Evolutionary conservation across 106 monocot genomes (phyloP), one percentile per base, ranked within the genome.

Genomic region (Apostasia shenzhenica): DNA sequence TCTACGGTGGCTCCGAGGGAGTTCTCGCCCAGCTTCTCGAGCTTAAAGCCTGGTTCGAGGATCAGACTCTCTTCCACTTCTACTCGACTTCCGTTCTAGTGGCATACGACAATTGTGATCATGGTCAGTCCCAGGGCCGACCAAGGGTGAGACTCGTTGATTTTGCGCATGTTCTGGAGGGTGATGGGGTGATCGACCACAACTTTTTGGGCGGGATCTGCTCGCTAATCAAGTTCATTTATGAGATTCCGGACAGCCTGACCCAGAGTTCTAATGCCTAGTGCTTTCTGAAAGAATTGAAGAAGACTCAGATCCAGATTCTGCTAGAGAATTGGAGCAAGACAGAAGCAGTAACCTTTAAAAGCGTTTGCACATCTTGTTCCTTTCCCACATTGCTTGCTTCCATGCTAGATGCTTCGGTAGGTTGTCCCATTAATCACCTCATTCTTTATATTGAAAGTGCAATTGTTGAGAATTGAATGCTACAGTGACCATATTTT

Each of bases 141-240:
- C 75, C 57, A 8, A 80, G 58, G 66, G 84, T 94, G 73, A 90
- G 79, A 72, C 73, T 94, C 39, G 81, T 94, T 13, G 94, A 94
- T 67, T 94, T 94, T 59, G 87, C 94, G 5, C 90, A 94, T 69
- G 94, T 87, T 1, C 13, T 75, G 43, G 84, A 94, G 0, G 94
- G 87, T 3, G 70, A 79, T 14, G 94, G 90, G 10, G 75, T 87
- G 40, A 90, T 94, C 37, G 94, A 94, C 59, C 87, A 87, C 40
- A 94, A 94, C 46, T 94, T 94, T 66, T 76, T 94, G 46, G 94
- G 87, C 3, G 94, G 94, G 5, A 70, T 90, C 6, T 94, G 94
- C 56, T 94, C 94, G 2, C 66, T 94, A 56, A 94, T 94, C 54
- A 94, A 79, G 78, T 81, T 84, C 54, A 13, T 94, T 7, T 80